Percentiles rank a stretch among this genome's conserved stretches.
Evolutionary conservation across 805 yeast genomes (phyloP).

Genomic region (Cephaloascus albidus): DNA sequence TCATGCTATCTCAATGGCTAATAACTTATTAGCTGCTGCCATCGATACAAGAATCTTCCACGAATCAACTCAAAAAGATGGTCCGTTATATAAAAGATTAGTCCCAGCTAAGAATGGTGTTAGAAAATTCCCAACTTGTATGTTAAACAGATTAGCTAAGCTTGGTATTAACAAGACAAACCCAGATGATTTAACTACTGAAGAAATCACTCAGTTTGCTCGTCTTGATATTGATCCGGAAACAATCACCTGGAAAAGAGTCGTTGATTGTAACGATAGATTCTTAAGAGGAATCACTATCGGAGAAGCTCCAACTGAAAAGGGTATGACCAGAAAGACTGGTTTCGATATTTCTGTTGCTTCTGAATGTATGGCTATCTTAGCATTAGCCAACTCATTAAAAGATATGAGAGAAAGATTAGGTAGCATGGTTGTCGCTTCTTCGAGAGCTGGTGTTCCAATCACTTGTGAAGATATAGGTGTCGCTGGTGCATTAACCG

Average conservation of each 20-base stretch:
- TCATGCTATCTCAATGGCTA: slow-evolving; percentile 78
- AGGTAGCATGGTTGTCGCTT: slow-evolving; percentile 68
- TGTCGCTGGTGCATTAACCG: slow-evolving; percentile 81
- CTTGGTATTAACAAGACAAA: slow-evolving; percentile 61
- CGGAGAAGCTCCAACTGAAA: slow-evolving; percentile 78
- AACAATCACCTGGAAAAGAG: slow-evolving; percentile 74
- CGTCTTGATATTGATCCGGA: slow-evolving; percentile 72
- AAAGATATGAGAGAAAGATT: slow-evolving; percentile 66
- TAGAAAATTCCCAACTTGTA: slow-evolving; percentile 57
- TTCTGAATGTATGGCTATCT: slow-evolving; percentile 78
- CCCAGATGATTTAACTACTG: slow-evolving; percentile 64
- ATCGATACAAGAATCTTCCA: slow-evolving; percentile 83
- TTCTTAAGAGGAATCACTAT: slow-evolving; percentile 69
- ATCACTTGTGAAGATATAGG: slow-evolving; percentile 79
- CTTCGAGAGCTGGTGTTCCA: slow-evolving; percentile 60
- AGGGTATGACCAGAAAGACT: slow-evolving; percentile 60
- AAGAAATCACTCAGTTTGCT: slow-evolving; percentile 56
- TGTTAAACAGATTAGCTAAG: slow-evolving; percentile 58
- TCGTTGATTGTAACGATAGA: slow-evolving; percentile 79
- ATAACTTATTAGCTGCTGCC: slow-evolving; percentile 76
- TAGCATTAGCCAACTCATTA: slow-evolving; percentile 65
- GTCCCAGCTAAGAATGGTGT: slow-evolving; percentile 69
- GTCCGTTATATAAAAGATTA: slow-evolving; percentile 62
- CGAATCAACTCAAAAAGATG: slow-evolving; percentile 67
- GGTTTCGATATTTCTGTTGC: slow-evolving; percentile 85